These are phyloP conservation scores for Anastatica hierochuntica DNA, from an alignment of 345 rosid species.

Conservation along the genomic window DNA sequence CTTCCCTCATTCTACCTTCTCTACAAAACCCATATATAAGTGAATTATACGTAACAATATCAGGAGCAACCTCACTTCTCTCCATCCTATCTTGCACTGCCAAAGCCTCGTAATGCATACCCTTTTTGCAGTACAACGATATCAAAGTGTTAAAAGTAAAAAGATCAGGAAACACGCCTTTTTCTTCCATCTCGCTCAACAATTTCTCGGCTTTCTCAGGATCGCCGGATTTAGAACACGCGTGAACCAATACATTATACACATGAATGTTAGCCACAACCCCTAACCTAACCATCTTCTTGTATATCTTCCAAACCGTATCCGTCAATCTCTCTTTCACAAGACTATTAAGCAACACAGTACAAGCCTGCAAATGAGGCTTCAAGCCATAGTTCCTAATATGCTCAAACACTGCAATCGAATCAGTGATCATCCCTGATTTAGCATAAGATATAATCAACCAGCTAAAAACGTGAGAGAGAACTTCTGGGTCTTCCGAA, in stretches of 20 bases:
- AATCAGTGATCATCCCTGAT: slow-evolving; percentile 53
- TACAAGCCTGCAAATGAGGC: slow-evolving; percentile 87
- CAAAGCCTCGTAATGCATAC: slow-evolving; percentile 91
- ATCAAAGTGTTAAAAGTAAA: slow-evolving; percentile 73
- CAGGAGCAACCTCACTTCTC: slow-evolving; percentile 54
- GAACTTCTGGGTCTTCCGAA: slow-evolving; percentile 46
- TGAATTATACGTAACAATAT: slow-evolving; percentile 70
- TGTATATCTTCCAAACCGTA: slow-evolving; percentile 66
- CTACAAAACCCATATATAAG: slow-evolving; percentile 65
- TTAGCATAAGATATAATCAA: slow-evolving; percentile 54
- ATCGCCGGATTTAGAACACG: slow-evolving; percentile 75
- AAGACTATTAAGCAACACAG: slow-evolving; percentile 61
- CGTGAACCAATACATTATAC: slow-evolving; percentile 80
- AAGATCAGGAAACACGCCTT: slow-evolving; percentile 49
- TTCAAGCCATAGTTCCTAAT: slow-evolving; percentile 40
- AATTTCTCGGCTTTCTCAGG: slow-evolving; percentile 56
- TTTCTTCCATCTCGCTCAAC: slow-evolving; percentile 71
- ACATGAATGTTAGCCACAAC: slow-evolving; percentile 62
- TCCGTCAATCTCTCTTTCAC: slow-evolving; percentile 62
- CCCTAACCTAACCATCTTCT: slow-evolving; percentile 69
- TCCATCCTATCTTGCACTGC: slow-evolving; percentile 81
- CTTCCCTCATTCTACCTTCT: slow-evolving; percentile 97
- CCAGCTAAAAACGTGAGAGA: slow-evolving; percentile 84
- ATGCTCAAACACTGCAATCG: slow-evolving; percentile 65
- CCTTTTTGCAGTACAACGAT: slow-evolving; percentile 63